phyloP scores from a whole-genome alignment of 148 eudicot species.

The Amaranthus cruentus region DNA sequence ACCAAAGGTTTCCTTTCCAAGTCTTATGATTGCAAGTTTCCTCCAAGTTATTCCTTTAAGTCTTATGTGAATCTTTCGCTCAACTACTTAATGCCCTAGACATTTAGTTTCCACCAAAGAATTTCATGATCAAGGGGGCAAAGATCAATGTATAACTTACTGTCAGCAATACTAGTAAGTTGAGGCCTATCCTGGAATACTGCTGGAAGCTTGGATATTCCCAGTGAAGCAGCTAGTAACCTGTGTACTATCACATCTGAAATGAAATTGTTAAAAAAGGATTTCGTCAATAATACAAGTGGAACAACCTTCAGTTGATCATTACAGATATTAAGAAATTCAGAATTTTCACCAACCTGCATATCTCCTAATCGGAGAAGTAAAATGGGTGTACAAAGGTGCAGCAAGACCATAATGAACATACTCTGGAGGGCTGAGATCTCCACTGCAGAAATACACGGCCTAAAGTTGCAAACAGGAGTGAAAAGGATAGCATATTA shows the following conservation, averaged over 20 bases:
- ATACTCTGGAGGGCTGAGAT: slow-evolving; percentile 84
- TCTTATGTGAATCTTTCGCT: not conserved
- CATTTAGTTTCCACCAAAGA: not conserved
- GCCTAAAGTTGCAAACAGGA: slow-evolving; percentile 42
- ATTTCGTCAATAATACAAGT: not conserved
- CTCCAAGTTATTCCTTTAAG: not conserved
- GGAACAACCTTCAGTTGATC: not conserved
- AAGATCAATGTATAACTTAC: slow-evolving; percentile 45
- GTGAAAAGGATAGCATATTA: slow-evolving; percentile 6
- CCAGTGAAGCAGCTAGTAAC: slow-evolving; percentile 89
- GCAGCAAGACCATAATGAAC: slow-evolving; percentile 92
- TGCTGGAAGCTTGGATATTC: slow-evolving; percentile 73
- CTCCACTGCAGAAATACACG: slow-evolving; percentile 97
- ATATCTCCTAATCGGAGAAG: slow-evolving; percentile 96
- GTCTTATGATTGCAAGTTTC: not conserved
- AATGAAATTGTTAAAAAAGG: slow-evolving; percentile 12
- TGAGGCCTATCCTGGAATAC: slow-evolving; percentile 75
- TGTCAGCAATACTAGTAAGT: slow-evolving; percentile 80
- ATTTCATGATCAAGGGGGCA: not conserved
- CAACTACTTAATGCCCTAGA: not conserved
- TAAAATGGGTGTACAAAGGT: slow-evolving; percentile 86
- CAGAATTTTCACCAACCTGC: slow-evolving; percentile 47
- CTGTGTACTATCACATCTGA: slow-evolving; percentile 96
- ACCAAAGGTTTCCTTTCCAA: not conserved
- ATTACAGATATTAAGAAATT: not conserved